These are phyloP conservation scores for Actinomortierella wolfii DNA, from an alignment of 371 early-diverging fungal genomes.

Conservation along the genomic window DNA sequence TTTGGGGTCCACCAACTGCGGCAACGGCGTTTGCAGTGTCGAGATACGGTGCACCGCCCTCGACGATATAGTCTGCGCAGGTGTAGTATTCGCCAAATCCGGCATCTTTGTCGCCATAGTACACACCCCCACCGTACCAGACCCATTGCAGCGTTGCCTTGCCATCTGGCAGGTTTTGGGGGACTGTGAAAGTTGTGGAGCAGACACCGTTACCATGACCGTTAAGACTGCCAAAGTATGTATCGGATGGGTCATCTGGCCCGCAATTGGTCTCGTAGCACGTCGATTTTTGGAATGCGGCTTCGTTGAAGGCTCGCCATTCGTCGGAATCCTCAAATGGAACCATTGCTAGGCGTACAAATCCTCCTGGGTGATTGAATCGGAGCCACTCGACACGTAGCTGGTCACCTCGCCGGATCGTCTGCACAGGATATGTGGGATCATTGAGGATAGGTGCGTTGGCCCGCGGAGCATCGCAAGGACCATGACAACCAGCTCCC, in stretches of 20 bases:
- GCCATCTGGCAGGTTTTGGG: conserved; percentile 56
- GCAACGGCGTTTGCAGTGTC: conserved; percentile 16
- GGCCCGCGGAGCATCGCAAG: conserved; percentile 54
- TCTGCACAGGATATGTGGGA: conserved; percentile 46
- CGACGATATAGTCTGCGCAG: conserved; percentile 55
- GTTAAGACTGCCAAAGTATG: conserved; percentile 44
- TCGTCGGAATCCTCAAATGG: conserved; percentile 58
- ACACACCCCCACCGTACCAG: conserved; percentile 66
- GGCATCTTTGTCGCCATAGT: conserved; percentile 52
- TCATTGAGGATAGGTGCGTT: conserved; percentile 47
- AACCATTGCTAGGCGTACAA: conserved; percentile 60
- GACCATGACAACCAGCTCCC: conserved; percentile 59
- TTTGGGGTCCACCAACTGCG: conserved; percentile 18
- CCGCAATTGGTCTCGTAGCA: conserved; percentile 65
- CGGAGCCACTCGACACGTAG: conserved; percentile 56
- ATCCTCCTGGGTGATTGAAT: conserved; percentile 67
- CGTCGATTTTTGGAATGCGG: conserved; percentile 49
- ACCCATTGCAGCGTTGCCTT: conserved; percentile 63
- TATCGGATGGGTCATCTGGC: conserved; percentile 42
- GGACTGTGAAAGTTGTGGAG: conserved; percentile 53
- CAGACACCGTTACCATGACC: conserved; percentile 52
- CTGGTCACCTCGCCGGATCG: conserved; percentile 55
- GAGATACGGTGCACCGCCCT: conserved; percentile 45
- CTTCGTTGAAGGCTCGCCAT: conserved; percentile 54
- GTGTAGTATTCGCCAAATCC: conserved; percentile 63